Conservation (phyloP, 2,329 filamentous ascomycete species). For the Cordyceps cicadae region DNA sequence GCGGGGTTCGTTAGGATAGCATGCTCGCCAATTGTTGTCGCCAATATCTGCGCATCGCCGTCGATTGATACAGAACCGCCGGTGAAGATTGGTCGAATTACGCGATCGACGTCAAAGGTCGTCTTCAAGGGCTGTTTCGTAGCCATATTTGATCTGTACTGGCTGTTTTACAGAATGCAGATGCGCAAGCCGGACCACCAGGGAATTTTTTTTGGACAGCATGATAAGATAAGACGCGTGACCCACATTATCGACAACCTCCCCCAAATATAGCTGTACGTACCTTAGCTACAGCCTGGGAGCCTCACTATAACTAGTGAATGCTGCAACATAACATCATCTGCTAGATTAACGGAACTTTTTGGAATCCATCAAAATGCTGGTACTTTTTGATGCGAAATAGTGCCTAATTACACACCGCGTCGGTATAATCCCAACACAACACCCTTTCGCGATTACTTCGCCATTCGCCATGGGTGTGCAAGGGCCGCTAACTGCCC, state of each 20-base stretch:
- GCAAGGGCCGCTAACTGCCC: conserved; percentile 47
- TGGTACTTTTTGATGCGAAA: not conserved
- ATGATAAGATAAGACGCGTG: conserved; percentile 10
- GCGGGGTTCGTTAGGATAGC: conserved; percentile 77
- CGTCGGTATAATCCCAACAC: not conserved
- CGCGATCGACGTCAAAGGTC: conserved; percentile 76
- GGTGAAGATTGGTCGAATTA: conserved; percentile 88
- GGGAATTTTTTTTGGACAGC: conserved; percentile 11
- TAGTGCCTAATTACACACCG: not conserved
- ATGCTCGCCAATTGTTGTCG: conserved; percentile 87
- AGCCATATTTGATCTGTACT: conserved; percentile 39
- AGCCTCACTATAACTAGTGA: not conserved
- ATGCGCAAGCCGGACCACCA: not conserved
- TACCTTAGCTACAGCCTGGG: not conserved
- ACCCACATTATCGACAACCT: not conserved
- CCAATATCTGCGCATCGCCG: conserved; percentile 71
- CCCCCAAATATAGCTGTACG: not conserved
- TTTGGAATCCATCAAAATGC: conserved; percentile 10
- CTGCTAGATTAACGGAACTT: conserved; percentile 2
- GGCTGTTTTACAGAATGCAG: not conserved
- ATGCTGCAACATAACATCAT: conserved; percentile 3
- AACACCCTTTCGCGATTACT: not conserved
- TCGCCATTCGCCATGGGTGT: conserved; percentile 39
- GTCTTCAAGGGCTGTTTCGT: conserved; percentile 64
- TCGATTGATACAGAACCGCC: conserved; percentile 82